Evolutionary conservation across 352 stramenopile genomes (phyloP), one percentile per base, ranked within the genome.

Genomic region (Pythium aquatile): DNA sequence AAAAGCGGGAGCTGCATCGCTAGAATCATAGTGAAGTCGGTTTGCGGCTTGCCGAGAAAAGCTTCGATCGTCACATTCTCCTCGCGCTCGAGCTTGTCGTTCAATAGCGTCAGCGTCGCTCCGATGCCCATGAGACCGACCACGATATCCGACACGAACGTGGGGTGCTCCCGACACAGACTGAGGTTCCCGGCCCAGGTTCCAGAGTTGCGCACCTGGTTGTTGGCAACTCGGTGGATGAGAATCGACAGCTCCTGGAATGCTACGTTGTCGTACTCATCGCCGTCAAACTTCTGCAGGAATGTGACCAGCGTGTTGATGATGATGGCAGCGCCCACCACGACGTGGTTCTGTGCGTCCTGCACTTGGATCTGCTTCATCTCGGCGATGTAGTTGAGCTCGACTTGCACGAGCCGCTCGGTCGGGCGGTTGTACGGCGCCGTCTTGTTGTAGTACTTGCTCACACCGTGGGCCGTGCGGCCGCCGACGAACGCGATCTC

Each of bases 401-500:
- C 74, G 8, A 82, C 55, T 28, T 77, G 66, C 17, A 79, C 63
- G 17, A 30, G 8, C 10, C 52, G 17, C 24, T 70, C 60, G 28
- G 55, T 66, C 2, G 61, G 17, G 1, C 49, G 51, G 30, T 75
- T 72, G 63, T 77, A 84, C 17, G 77, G 77, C n/a, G 73, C 75
- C 6, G 73, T 82, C 13, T 24, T n/a, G 64, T 86, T 86, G 58
- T 83, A 80, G 61, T 86, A 86, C 61, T 86, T 86, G 54, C 65
- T 76, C 13, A 86, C 75, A 17, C 77, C 77, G 52, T 81, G 68
- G 3, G 77, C 73, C 3, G 77, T 82, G 30, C 77, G 71, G 14
- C 74, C 74, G 11, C 68, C 74, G 9, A 82, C 66, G 28, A 82
- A 61, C 44, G 64, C 58, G 37, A 76, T 60, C 7, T 61, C 33